phyloP scores from a whole-genome alignment of 495 filamentous ascomycete species.

The Trichocladium antarcticum region DNA sequence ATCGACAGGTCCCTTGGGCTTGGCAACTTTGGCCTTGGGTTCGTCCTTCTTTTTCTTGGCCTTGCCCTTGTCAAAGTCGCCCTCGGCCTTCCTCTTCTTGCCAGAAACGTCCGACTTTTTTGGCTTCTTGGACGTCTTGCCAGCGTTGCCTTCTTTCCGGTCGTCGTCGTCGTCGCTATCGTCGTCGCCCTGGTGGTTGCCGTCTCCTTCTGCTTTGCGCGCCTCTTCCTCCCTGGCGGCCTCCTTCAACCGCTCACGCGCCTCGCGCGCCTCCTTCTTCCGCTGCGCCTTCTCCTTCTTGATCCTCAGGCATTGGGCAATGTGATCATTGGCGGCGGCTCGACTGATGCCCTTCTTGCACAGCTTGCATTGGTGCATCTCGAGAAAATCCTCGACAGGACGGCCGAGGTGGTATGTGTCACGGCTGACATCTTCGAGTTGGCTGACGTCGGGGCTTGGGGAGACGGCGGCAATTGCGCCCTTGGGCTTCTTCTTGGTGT shows the following conservation, averaged over 20 bases:
- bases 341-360: slow-evolving; percentile 67
- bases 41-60: slow-evolving; percentile 95
- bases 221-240: slow-evolving; percentile 45
- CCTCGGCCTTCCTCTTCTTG: slow-evolving; percentile 91
- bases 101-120: slow-evolving; percentile 47
- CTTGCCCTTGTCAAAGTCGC: slow-evolving; percentile 60
- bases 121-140: slow-evolving; percentile 61
- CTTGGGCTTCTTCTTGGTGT: slow-evolving; percentile 40
- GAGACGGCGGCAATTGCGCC: slow-evolving; percentile 30
- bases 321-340: slow-evolving; percentile 50
- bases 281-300: slow-evolving; percentile 66
- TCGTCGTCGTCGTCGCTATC: slow-evolving; percentile 50
- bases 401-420: slow-evolving; percentile 63
- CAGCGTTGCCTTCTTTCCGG: slow-evolving; percentile 26
- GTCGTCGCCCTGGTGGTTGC: slow-evolving; percentile 55
- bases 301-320: slow-evolving; percentile 57
- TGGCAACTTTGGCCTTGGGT: slow-evolving; percentile 74
- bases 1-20: slow-evolving; percentile 90
- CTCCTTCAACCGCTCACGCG: slow-evolving; percentile 54
- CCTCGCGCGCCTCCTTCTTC: slow-evolving; percentile 70
- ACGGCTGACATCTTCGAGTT: slow-evolving; percentile 55
- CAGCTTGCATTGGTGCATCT: slow-evolving; percentile 65
- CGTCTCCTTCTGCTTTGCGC: slow-evolving; percentile 45
- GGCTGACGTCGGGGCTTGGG: slow-evolving; percentile 53
- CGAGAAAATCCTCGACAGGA: slow-evolving; percentile 56